A percentile compares a stretch with the other conserved stretches of the same genome.
Conservation (phyloP, 768 basidiomycete species). For the Rhodotorula kratochvilovae region DNA sequence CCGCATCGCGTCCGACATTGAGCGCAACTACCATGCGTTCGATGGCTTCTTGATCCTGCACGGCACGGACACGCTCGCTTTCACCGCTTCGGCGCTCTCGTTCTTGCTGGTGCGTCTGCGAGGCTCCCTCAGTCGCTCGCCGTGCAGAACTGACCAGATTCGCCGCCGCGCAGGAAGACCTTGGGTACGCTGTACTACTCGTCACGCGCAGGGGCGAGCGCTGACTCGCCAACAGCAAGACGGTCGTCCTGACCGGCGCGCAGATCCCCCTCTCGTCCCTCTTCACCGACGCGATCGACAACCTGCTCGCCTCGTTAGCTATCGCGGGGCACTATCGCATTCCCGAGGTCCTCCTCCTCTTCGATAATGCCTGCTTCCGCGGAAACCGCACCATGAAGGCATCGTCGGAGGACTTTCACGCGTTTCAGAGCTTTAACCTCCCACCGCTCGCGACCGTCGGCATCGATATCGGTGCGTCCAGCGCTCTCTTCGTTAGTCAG, state of each 20-base stretch:
- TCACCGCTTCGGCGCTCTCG: conserved; percentile 79
- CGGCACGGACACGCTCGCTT: conserved; percentile 63
- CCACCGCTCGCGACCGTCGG: conserved; percentile 57
- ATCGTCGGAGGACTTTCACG: conserved; percentile 36
- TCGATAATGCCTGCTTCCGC: conserved; percentile 80
- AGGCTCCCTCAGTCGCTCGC: neutral
- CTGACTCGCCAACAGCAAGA: conserved; percentile 58
- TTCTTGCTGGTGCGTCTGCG: conserved; percentile 61
- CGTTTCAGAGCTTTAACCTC: conserved; percentile 26
- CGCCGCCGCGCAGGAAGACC: conserved; percentile 57
- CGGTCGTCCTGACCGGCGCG: conserved; percentile 76
- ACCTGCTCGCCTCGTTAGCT: conserved; percentile 73
- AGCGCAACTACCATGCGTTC: conserved; percentile 76
- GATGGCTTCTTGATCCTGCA: conserved; percentile 89
- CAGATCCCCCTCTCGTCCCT: conserved; percentile 88
- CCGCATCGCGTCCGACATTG: conserved; percentile 82
- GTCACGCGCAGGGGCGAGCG: conserved; percentile 51
- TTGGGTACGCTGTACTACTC: conserved; percentile 67
- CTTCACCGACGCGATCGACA: conserved; percentile 82
- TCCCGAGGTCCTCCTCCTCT: conserved; percentile 69
- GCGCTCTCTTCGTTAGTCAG: neutral
- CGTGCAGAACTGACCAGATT: neutral
- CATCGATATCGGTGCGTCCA: conserved; percentile 60
- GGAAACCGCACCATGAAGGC: conserved; percentile 48
- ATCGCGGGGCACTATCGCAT: conserved; percentile 89